Percentiles rank a stretch among this genome's conserved stretches.
phyloP scores from a whole-genome alignment of 139 green algal species.

The Zygnema cylindricum region DNA sequence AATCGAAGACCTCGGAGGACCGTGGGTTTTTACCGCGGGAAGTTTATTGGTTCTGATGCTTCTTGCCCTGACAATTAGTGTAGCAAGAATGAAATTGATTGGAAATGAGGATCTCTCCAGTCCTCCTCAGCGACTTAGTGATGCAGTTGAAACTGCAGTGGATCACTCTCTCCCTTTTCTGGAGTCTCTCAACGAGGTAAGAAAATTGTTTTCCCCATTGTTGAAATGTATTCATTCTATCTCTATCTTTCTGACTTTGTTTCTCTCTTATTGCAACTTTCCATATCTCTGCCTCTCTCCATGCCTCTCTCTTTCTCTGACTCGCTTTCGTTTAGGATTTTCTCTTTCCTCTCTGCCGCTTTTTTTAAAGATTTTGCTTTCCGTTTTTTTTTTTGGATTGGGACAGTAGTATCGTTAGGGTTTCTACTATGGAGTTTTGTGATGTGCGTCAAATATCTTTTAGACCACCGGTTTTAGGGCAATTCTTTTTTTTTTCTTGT shows the following conservation, averaged over 20 bases:
- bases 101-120: slow-evolving; percentile 22
- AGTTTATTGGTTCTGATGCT: slow-evolving; percentile 31
- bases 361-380: not conserved
- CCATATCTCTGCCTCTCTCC: slow-evolving; percentile 24
- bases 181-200: slow-evolving; percentile 59
- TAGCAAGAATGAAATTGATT: slow-evolving; percentile 25
- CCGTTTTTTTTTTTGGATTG: not conserved
- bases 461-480: not conserved
- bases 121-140: not conserved
- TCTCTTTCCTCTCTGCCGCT: not conserved
- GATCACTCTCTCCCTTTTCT: slow-evolving; percentile 51
- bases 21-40: slow-evolving; percentile 12
- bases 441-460: not conserved
- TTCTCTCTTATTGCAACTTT: slow-evolving; percentile 20
- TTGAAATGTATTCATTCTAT: not conserved
- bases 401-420: not conserved
- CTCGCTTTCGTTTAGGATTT: not conserved
- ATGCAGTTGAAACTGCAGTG: not conserved
- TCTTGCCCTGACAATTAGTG: slow-evolving; percentile 40
- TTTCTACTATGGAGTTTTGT: not conserved
- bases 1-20: slow-evolving; percentile 35
- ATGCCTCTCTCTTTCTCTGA: slow-evolving; percentile 12
- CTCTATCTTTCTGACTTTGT: slow-evolving; percentile 1
- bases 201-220: too few species aligned
- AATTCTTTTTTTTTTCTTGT: not conserved